A percentile compares a stretch with the other conserved stretches of the same genome.
These are phyloP conservation scores for Claviceps pusilla DNA, from an alignment of 2,329 filamentous ascomycete genomes.

Conservation along the genomic window DNA sequence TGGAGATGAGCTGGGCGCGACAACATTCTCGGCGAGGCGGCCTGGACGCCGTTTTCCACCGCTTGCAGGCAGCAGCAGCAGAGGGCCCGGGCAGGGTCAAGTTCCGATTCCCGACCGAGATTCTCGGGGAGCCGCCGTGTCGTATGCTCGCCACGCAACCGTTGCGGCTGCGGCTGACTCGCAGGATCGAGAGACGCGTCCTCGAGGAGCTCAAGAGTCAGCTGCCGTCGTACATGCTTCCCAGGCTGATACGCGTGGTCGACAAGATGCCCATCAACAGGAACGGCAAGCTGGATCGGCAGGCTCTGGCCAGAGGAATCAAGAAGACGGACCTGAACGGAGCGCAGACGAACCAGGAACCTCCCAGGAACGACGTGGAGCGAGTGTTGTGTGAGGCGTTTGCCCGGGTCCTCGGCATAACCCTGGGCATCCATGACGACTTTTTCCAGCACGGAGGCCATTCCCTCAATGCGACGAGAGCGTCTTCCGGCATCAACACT, in stretches of 20 bases:
- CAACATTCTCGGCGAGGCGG: constrained; percentile 14
- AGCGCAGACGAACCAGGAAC: background rate
- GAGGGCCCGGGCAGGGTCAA: background rate
- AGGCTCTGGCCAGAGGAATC: background rate
- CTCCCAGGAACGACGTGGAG: background rate
- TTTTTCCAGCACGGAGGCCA: background rate
- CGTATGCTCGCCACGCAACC: constrained; percentile 3
- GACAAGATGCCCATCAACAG: background rate
- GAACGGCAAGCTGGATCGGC: background rate
- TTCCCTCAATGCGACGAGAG: background rate
- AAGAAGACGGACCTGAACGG: background rate
- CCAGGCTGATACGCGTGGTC: background rate
- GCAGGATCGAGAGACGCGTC: background rate
- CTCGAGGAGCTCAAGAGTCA: background rate
- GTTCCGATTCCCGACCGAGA: constrained; percentile 6
- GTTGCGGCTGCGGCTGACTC: background rate
- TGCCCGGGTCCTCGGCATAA: background rate
- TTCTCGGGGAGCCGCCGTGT: constrained; percentile 2
- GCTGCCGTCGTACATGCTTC: background rate
- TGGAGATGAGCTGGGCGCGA: constrained; percentile 28
- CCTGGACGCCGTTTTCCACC: constrained; percentile 13
- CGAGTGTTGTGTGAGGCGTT: background rate
- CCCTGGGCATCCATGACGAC: background rate
- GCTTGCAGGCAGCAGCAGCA: constrained; percentile 17
- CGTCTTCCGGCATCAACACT: background rate